A percentile compares a stretch with the other conserved stretches of the same genome.
These are phyloP conservation scores for Marchantia polymorpha DNA, from an alignment of 225 moss, liverwort and hornwort species.

Conservation along the genomic window DNA sequence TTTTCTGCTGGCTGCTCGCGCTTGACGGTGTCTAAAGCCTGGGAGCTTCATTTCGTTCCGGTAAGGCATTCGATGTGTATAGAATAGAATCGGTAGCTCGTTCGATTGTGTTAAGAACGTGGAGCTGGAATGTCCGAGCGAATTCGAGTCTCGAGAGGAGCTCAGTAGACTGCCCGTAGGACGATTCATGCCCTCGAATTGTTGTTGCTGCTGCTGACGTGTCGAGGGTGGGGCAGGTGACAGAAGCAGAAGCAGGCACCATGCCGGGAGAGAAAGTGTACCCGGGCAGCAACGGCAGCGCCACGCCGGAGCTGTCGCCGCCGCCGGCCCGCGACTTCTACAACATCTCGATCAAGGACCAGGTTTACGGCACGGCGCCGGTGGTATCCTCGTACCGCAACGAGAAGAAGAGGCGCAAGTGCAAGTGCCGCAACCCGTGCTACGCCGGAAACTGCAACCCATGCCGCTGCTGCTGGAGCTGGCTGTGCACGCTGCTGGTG, in stretches of 20 bases:
- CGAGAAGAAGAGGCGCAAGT: conserved; percentile 1
- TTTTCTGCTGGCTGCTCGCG: too few relatives aligned
- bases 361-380: conserved; percentile 15
- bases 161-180: neutral
- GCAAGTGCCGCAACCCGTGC: conserved; percentile 23
- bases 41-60: too few relatives aligned
- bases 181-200: neutral
- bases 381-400: neutral
- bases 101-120: too few relatives aligned
- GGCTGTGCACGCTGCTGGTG: conserved; percentile 1
- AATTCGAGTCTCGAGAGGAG: neutral
- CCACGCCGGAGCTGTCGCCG: neutral
- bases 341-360: conserved; percentile 20
- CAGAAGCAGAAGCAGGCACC: neutral
- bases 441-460: conserved; percentile 15
- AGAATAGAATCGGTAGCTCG: too few relatives aligned
- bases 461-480: conserved; percentile 20
- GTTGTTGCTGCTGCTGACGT: neutral
- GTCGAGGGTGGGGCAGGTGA: neutral
- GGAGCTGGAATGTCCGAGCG: neutral
- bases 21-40: too few relatives aligned
- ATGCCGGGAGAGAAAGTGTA: conserved; percentile 23
- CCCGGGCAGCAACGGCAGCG: neutral
- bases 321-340: conserved; percentile 16
- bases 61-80: too few relatives aligned